These are phyloP conservation scores for Meyerozyma smithsonii DNA, from an alignment of 1,139 yeast genomes.

Conservation along the genomic window DNA sequence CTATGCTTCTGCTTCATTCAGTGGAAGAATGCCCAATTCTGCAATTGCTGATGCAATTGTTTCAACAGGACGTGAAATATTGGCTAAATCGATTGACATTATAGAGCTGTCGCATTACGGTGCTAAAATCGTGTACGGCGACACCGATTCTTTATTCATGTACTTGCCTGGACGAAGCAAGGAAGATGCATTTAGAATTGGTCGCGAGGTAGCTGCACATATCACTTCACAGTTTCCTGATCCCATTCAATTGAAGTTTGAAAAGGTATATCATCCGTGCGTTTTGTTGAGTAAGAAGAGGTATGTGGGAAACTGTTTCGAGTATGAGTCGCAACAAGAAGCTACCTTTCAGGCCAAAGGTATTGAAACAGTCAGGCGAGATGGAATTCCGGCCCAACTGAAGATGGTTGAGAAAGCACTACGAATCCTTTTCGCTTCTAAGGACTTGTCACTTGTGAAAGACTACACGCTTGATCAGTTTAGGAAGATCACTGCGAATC, in stretches of 20 bases:
- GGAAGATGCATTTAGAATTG: slow-evolving; percentile 73
- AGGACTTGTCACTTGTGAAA: slow-evolving; percentile 68
- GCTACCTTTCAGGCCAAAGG: slow-evolving; percentile 94
- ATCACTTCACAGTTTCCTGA: slow-evolving; percentile 71
- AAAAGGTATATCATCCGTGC: slow-evolving; percentile 87
- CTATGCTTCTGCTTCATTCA: slow-evolving; percentile 87
- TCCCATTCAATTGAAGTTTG: slow-evolving; percentile 82
- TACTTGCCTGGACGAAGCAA: slow-evolving; percentile 80
- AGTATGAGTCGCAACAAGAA: slow-evolving; percentile 43
- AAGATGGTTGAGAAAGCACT: slow-evolving; percentile 71
- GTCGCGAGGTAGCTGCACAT: slow-evolving; percentile 59
- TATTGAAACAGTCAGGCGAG: slow-evolving; percentile 88
- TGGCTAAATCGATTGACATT: slow-evolving; percentile 62
- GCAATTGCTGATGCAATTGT: slow-evolving; percentile 95
- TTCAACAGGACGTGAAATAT: slow-evolving; percentile 80
- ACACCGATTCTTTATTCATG: slow-evolving; percentile 89
- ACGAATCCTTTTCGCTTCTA: slow-evolving; percentile 63
- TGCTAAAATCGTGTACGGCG: slow-evolving; percentile 94
- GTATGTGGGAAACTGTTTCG: slow-evolving; percentile 81
- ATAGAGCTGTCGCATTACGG: slow-evolving; percentile 68
- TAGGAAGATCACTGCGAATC: slow-evolving; percentile 54
- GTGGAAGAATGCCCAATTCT: slow-evolving; percentile 96
- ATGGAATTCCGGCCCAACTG: slow-evolving; percentile 91
- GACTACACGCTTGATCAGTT: slow-evolving; percentile 62
- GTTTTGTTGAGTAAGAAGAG: slow-evolving; percentile 80